Evolutionary conservation across 768 basidiomycete species (phyloP).

Genomic region (Kwoniella newhampshirensis): DNA sequence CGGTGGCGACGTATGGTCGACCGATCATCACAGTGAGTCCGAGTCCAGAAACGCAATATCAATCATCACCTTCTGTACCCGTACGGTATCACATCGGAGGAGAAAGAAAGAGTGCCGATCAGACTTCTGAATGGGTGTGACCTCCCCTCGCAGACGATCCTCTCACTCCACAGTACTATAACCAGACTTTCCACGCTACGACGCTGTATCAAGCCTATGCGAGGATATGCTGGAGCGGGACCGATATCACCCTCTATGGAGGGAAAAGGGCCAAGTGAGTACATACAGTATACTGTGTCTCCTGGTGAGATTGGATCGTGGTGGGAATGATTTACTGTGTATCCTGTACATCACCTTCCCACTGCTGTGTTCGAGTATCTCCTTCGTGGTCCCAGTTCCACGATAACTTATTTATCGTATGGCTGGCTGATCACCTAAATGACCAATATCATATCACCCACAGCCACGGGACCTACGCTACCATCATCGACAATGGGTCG

Average conservation of each 20-base stretch:
- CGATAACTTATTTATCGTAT: not conserved
- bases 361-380: not conserved
- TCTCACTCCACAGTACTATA: constrained; percentile 10
- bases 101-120: not conserved
- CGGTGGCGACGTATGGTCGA: constrained; percentile 17
- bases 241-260: constrained; percentile 15
- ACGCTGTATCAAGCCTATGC: constrained; percentile 14
- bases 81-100: not conserved
- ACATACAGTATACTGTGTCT: not conserved
- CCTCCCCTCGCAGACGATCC: constrained; percentile 1
- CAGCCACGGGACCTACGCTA: constrained; percentile 20
- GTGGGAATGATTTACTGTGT: not conserved
- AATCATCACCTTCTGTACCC: not conserved
- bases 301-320: not conserved
- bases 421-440: not conserved
- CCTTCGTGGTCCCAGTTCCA: not conserved
- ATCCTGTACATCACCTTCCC: not conserved
- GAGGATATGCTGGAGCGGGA: constrained; percentile 19
- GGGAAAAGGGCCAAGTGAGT: constrained; percentile 23
- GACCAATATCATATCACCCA: not conserved
- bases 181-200: constrained; percentile 18
- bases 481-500: constrained; percentile 7
- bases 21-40: constrained; percentile 15
- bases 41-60: not conserved
- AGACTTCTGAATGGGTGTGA: not conserved